Evolutionary conservation across 805 yeast species (phyloP), one percentile per base, ranked within the genome.

Genomic region (Lipomyces sp.): DNA sequence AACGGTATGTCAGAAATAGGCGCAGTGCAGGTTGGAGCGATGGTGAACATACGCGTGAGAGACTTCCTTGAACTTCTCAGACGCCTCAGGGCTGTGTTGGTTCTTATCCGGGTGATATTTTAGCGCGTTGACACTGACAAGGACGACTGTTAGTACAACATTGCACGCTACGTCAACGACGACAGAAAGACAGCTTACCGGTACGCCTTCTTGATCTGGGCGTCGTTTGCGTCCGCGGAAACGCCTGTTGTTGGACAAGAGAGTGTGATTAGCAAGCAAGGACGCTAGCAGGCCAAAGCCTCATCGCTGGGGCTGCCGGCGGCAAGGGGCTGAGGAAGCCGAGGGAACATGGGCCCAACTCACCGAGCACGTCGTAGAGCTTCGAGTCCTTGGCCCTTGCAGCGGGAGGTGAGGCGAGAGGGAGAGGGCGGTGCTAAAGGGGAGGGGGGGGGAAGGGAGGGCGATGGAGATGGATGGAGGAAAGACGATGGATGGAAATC

Each of bases 21-120:
- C 10, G 13, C 19, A 16, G n/a, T 8, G 13, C 8, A 36, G 13
- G 16, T 16, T 16, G 19, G n/a, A 36, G 13, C n/a, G 14, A 14
- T 29, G 14, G 14, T n/a, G 13, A 4, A 45, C 48, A 11, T 50
- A 81, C 16, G 97, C 97, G 51, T 79, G 79, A 18, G 95, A 81
- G 62, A 88, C 78, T 69, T 89, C 97, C 72, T 91, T 93, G 72
- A 91, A 91, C 73, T 88, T 91, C 66, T 91, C 98, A 47, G 96
- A 93, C 28, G 95, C 97, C 69, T 90, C 98, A 18, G 64, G 68
- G 35, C 65, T 62, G 77, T 67, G 68, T 43, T 78, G 81, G 65
- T 86, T 84, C 71, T 88, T 87, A 63, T 87, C 96, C 1, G 96
- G 96, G 65, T 87, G 96, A 61, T 82, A 79, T 59, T 76, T 78